Base-by-base conservation (phyloP, 2,329 filamentous ascomycete species). In the Pseudocercospora vitis region DNA sequence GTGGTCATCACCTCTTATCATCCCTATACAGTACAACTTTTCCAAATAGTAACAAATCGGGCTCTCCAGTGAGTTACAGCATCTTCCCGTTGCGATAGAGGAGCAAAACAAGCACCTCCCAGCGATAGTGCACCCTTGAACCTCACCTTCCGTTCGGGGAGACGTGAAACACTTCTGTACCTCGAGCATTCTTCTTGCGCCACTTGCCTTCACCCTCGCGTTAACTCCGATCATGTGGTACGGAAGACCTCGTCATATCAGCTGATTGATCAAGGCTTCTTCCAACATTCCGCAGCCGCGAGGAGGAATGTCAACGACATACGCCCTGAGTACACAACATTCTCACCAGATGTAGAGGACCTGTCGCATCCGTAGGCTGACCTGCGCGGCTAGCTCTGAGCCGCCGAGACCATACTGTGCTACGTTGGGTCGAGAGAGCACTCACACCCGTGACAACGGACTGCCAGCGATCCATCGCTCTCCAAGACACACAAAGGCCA, bases 131-230 rank as follows among this genome's bases (percentile, higher is more conserved):
- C 11, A 18, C 44, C 44, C 44, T 28, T 47, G 44, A 47, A 4
- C 19, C 26, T 16, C 44, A 32, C 44, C 18, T 23, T n/a, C 44
- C 44, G 26, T 21, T 47, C 16, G 19, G 26, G 44, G 44, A 47
- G n/a, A 42, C 3, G 12, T 47, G 44, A 31, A 47, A 47, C 44
- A 31, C 26, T 31, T 29, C 14, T 46, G 42, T 16, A 46, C 44
- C 32, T 23, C 29, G 3, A 16, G 18, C 44, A 21, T 12, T n/a
- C 42, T 12, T n/a, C 42, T 31, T 23, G 42, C 42, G 16, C 37
- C 14, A 32, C 16, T 16, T 18, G 40, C 33, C 33, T 18, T 8
- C 16, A 18, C 19, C n/a, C 40, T 21, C n/a, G 9, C 19, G 35
- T 9, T 11, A 18, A 40, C 19, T 40, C 3, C 9, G 19, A 18